Base-by-base conservation (phyloP, 2,329 filamentous ascomycete species). In the Westerdykella ornata region DNA sequence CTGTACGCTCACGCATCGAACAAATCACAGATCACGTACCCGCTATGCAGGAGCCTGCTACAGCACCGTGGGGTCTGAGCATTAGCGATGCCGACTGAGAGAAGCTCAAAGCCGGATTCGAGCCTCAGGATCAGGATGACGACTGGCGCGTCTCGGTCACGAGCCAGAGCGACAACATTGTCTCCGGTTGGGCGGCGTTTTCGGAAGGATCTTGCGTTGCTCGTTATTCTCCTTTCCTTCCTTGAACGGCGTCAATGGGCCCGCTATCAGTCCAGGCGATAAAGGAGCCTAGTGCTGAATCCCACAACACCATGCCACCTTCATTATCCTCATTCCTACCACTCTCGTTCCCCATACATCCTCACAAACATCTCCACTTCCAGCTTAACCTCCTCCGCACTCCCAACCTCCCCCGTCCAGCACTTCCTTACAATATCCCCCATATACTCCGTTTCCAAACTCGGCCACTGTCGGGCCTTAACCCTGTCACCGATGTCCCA, bases 311-410 rank as follows among this genome's bases (percentile, higher is more conserved):
- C 9, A 22, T 22, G 5, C 20, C 9, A 22, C 20, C 20, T 22
- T 22, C 20, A 22, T 22, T 9, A 22, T 5, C 20, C 20, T 22
- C 20, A 22, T 22, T 5, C 20, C 20, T 22, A 22, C n/a, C n/a
- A n/a, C 20, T 22, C 20, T 22, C 20, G 9, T 9, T 22, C 20
- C 20, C 20, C 20, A 22, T 26, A 26, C 4, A 11, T 26, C 22
- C 22, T 26, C 45, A 22, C 38, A 31, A 18, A 49, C 43, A 2
- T 28, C 20, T 39, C 32, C 32, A 43, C 16, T 4, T 28, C 41
- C 12, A 33, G 17, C 31, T 32, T 43, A 7, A 43, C 32, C 16
- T 39, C 20, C 7, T 39, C 37, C 36, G 37, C 26, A 39, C 31
- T 36, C 19, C 13, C 32, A 20, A 36, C 31, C 15, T 26, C 36